Base-by-base conservation (phyloP, 148 eudicot genomes). In the Camellia granthamiana region DNA sequence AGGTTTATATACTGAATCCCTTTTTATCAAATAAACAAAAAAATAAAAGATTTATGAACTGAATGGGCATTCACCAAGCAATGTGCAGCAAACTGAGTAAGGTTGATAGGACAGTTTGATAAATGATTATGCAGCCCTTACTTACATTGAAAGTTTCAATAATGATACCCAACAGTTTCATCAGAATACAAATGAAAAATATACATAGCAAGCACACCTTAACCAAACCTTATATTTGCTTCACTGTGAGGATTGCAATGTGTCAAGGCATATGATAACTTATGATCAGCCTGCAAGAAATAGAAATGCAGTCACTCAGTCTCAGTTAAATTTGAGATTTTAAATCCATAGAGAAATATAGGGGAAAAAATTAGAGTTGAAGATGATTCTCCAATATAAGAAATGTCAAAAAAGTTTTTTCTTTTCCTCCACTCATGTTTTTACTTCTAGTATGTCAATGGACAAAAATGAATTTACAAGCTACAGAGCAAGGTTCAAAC, bases 181-280 rank as follows among this genome's bases (percentile, higher is more conserved):
- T 64, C 51, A 41, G 71, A 81, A 55, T 55, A 42, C 9, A 16
- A 10, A 77, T 16, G 14, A 7, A 44, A 68, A 63, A 21, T 7
- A 62, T 52, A 80, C 3, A 7, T 3, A 80, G 73, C 77, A 84
- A 60, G 80, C 56, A 79, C 63, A 66, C 67, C 44, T 74, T 72
- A 67, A 61, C 81, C 59, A 51, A 41, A 94, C 98, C 98, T 96
- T 90, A 92, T 91, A 86, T 96, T 96, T 81, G 92, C 89, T 79
- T 90, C 93, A 67, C 90, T 92, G 60, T 61, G 87, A 78, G 90
- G 87, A 86, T 88, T 85, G 84, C 98, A 96, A 84, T 92, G 90
- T 73, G 87, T 88, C 83, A 96, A 80, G 51, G 99, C 98, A 87
- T 96, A 96, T 44, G 99, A 91, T 78, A 96, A 83, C 79, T 96